A percentile compares a stretch with the other conserved stretches of the same genome.
Conservation (phyloP, 139 green algal species). For the Chlorella ohadii region DNA sequence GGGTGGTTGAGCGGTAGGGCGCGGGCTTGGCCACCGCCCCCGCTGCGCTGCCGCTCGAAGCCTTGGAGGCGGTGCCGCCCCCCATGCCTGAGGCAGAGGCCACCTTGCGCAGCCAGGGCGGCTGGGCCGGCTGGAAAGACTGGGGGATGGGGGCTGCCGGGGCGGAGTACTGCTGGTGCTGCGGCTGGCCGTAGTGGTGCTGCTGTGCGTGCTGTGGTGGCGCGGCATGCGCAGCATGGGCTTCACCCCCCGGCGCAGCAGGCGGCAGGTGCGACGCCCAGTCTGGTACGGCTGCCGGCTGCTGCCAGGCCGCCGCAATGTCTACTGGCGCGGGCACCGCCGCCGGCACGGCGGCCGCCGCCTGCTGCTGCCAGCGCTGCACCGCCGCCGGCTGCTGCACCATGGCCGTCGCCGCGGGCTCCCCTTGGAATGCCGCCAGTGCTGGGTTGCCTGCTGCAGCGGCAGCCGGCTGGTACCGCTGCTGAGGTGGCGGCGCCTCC, state of each 20-base stretch:
- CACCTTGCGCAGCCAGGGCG: too few species aligned
- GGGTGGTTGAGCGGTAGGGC: background rate
- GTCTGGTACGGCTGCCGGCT: background rate
- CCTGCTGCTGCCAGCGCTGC: background rate
- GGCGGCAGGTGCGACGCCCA: constrained; percentile 19
- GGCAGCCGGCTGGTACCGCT: background rate
- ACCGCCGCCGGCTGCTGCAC: background rate
- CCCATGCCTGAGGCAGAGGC: too few species aligned
- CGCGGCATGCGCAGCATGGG: background rate
- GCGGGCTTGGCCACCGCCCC: background rate
- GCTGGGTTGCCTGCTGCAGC: background rate
- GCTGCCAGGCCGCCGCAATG: background rate
- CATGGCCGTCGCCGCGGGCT: background rate
- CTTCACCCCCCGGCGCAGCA: background rate
- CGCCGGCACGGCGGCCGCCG: background rate
- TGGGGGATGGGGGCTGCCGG: too few species aligned
- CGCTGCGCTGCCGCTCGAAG: background rate
- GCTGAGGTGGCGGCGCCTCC: background rate
- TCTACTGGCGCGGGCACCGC: background rate
- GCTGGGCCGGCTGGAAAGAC: too few species aligned
- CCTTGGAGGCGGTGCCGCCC: background rate
- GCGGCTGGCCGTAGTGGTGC: background rate
- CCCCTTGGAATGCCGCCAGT: background rate
- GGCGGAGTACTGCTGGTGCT: background rate
- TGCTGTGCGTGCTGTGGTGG: background rate